These are phyloP conservation scores for Bryum argenteum DNA, from an alignment of 225 moss, liverwort and hornwort genomes.

Conservation along the genomic window DNA sequence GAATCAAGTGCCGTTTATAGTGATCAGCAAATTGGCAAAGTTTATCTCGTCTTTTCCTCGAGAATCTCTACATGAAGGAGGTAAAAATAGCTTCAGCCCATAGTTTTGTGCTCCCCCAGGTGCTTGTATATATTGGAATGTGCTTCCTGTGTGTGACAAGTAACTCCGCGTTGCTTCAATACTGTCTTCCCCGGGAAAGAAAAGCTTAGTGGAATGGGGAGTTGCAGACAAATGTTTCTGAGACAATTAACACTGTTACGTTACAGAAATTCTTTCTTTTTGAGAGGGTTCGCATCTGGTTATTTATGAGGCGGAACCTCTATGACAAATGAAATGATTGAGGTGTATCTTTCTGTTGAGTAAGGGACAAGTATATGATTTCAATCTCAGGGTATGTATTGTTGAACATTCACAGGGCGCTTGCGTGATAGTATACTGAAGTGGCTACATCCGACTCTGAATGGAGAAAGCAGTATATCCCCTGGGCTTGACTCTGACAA, in stretches of 20 bases:
- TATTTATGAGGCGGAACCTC: neutral
- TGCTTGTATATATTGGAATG: conserved; percentile 11
- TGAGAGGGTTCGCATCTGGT: neutral
- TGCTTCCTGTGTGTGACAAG: conserved; percentile 1
- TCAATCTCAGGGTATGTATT: conserved; percentile 23
- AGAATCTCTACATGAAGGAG: conserved; percentile 53
- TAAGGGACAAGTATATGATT: conserved; percentile 2
- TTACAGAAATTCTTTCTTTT: neutral
- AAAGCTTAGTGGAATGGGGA: conserved; percentile 7
- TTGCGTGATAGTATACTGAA: conserved; percentile 44
- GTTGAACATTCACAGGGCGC: conserved; percentile 32
- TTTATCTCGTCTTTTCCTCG: conserved; percentile 74
- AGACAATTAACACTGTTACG: conserved; percentile 3
- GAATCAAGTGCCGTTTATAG: conserved; percentile 53
- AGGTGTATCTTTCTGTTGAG: neutral
- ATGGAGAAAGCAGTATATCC: conserved; percentile 20
- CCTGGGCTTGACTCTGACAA: conserved; percentile 43
- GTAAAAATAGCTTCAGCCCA: conserved; percentile 37
- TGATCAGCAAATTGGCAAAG: conserved; percentile 61
- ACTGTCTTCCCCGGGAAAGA: conserved; percentile 4
- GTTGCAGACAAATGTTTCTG: conserved; percentile 2
- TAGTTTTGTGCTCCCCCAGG: conserved; percentile 14
- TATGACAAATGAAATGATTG: conserved; percentile 4
- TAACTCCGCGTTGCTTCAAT: neutral
- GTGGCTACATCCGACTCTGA: conserved; percentile 60